Conservation (phyloP, 2,329 filamentous ascomycete genomes). For the Botryotinia calthae region DNA sequence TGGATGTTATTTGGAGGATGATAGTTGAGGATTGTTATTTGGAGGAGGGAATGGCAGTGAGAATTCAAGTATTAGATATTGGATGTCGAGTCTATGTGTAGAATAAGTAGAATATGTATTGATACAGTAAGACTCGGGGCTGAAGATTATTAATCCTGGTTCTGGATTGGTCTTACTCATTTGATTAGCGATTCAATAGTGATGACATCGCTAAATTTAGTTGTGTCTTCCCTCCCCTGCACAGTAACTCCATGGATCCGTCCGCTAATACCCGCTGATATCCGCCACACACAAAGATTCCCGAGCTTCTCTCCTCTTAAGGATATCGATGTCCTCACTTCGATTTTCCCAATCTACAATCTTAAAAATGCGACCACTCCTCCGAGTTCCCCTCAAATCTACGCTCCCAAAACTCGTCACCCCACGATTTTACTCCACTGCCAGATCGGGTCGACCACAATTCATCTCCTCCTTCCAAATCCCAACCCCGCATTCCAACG, state of each 20-base stretch:
- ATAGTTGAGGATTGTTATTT: not conserved
- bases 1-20: not conserved
- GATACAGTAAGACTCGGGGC: not conserved
- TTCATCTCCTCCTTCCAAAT: conserved; percentile 19
- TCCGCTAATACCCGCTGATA: not conserved
- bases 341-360: not conserved
- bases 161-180: not conserved
- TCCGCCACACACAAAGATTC: conserved; percentile 1
- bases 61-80: not conserved
- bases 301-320: not conserved
- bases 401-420: conserved; percentile 21
- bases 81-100: not conserved
- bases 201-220: not conserved
- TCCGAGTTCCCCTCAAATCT: conserved; percentile 7
- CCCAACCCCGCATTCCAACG: conserved; percentile 39
- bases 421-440: conserved; percentile 23
- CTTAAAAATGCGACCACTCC: conserved; percentile 10
- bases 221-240: too few relatives aligned
- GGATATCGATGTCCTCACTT: not conserved
- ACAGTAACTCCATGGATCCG: not conserved
- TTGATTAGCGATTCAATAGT: not conserved
- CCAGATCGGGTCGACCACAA: conserved; percentile 15
- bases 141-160: conserved; percentile 10
- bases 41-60: not conserved
- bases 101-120: not conserved